phyloP scores from a whole-genome alignment of 805 yeast species.

The Lipomyces sp. region DNA sequence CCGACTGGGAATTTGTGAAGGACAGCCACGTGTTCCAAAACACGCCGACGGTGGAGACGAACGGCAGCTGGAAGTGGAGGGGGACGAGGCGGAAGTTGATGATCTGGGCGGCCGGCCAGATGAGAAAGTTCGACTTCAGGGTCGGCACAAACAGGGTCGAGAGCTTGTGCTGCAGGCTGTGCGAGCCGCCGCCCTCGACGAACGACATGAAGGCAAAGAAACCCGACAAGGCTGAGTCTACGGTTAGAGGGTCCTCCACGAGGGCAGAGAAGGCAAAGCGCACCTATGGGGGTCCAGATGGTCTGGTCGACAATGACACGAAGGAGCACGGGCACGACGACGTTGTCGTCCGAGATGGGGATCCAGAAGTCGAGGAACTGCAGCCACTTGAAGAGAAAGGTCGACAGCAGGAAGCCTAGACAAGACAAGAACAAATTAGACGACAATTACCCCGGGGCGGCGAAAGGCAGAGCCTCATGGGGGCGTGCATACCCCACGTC shows the following conservation, averaged over 20 bases:
- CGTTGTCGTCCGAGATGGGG: slow-evolving; percentile 58
- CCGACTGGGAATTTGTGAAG: slow-evolving; percentile 57
- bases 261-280: not conserved
- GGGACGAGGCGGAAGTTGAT: slow-evolving; percentile 77
- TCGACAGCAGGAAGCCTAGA: slow-evolving; percentile 64
- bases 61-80: slow-evolving; percentile 80
- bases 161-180: slow-evolving; percentile 62
- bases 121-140: slow-evolving; percentile 68
- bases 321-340: slow-evolving; percentile 71
- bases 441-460: not conserved
- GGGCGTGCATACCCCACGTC: slow-evolving; percentile 58
- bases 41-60: slow-evolving; percentile 81
- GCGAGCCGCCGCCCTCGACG: slow-evolving; percentile 68
- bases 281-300: slow-evolving; percentile 72
- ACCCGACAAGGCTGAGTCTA: slow-evolving; percentile 51
- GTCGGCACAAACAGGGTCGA: slow-evolving; percentile 59
- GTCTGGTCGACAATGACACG: slow-evolving; percentile 88
- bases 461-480: too few species aligned
- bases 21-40: slow-evolving; percentile 93
- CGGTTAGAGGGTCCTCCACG: not conserved
- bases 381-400: slow-evolving; percentile 87
- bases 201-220: slow-evolving; percentile 84
- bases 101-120: slow-evolving; percentile 88
- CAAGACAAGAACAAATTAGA: not conserved
- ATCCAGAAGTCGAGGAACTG: slow-evolving; percentile 71